Conservation (phyloP, 306 rosid genomes). For the Fragaria vesca region DNA sequence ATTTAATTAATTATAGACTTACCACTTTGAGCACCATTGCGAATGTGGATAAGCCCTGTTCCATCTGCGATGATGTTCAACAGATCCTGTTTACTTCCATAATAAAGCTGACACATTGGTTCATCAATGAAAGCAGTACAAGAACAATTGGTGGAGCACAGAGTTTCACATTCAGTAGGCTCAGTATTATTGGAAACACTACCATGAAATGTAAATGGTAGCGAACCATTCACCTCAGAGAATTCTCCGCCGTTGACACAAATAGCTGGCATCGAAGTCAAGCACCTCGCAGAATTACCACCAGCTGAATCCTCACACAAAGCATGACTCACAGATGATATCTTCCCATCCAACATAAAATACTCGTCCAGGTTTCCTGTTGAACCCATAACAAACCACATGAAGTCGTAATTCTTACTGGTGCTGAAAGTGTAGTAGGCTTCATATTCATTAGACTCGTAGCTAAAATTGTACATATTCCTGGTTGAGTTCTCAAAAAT, state of each 20-base stretch:
- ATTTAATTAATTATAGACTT: background rate
- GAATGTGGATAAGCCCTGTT: background rate
- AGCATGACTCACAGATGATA: constrained; percentile 2
- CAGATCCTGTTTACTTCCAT: background rate
- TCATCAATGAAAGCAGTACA: constrained; percentile 13
- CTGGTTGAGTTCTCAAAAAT: background rate
- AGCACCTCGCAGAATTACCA: background rate
- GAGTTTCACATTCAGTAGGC: constrained; percentile 6
- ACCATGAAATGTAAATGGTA: background rate
- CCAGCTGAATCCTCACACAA: background rate
- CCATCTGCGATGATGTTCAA: background rate
- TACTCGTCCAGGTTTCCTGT: constrained; percentile 7
- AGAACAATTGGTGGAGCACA: constrained; percentile 19
- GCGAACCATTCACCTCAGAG: constrained; percentile 4
- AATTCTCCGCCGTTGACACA: constrained; percentile 8
- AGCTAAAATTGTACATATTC: constrained; percentile 12
- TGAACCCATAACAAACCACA: constrained; percentile 21
- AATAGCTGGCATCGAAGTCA: constrained; percentile 1
- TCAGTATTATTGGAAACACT: background rate
- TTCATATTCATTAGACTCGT: background rate
- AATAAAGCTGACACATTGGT: constrained; percentile 3
- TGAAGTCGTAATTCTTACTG: background rate
- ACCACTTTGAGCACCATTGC: background rate
- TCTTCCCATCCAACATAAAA: constrained; percentile 2
- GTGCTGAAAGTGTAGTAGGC: constrained; percentile 6